Percentiles rank a stretch among this genome's conserved stretches.
Evolutionary conservation across 2,329 filamentous ascomycete genomes (phyloP).

Genomic region (Hypoxylon sp.): DNA sequence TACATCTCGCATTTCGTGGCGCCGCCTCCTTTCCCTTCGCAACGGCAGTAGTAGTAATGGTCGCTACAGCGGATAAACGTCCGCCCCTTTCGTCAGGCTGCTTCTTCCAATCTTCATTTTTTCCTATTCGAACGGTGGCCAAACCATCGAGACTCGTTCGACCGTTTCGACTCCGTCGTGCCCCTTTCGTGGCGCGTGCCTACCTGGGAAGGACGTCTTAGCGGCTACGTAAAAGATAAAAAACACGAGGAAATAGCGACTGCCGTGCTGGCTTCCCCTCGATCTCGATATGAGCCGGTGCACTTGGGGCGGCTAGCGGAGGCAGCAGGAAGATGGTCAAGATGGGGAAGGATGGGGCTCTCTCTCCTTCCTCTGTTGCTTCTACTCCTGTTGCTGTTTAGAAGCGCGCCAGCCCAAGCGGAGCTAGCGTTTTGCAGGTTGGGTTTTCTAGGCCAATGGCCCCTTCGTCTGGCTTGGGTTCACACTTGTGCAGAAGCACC

Average conservation of each 20-base stretch:
- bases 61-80: conserved; percentile 43
- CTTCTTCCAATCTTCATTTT: conserved; percentile 17
- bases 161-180: conserved; percentile 46
- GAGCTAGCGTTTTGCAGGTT: conserved; percentile 29
- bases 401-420: conserved; percentile 38
- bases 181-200: conserved; percentile 10
- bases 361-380: not conserved
- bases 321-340: conserved; percentile 35
- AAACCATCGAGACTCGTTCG: conserved; percentile 40
- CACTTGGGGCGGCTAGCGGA: conserved; percentile 40
- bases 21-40: conserved; percentile 22
- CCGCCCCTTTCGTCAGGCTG: conserved; percentile 23
- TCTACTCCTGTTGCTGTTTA: not conserved
- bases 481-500: conserved; percentile 38
- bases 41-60: conserved; percentile 25
- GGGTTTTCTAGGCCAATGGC: conserved; percentile 33
- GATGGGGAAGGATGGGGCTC: conserved; percentile 37
- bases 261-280: conserved; percentile 47
- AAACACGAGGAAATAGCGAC: conserved; percentile 36
- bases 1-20: conserved; percentile 33
- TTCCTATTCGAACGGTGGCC: conserved; percentile 35
- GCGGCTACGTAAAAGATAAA: conserved; percentile 37
- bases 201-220: conserved; percentile 4
- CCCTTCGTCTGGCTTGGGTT: conserved; percentile 25
- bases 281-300: conserved; percentile 47